Evolutionary conservation across 768 basidiomycete species (phyloP).

Genomic region (Phaeotremella fagi): DNA sequence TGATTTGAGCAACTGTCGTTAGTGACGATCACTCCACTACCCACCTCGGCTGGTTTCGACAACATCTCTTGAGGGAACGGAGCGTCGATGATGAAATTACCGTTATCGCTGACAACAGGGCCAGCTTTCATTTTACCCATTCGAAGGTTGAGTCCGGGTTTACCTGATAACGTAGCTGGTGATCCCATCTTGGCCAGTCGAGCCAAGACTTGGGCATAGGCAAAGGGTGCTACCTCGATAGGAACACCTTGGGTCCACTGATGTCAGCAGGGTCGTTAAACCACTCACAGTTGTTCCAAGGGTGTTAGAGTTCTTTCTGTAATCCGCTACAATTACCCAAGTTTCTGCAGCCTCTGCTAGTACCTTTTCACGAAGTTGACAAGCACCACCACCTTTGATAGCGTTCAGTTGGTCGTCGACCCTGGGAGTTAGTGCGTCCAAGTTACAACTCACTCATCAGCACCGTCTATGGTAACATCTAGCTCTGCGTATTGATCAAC

Average conservation of each 20-base stretch:
- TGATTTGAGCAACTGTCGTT: constrained; percentile 61
- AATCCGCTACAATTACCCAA: constrained; percentile 91
- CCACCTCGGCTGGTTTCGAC: constrained; percentile 61
- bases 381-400: constrained; percentile 96
- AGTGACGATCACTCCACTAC: constrained; percentile 22
- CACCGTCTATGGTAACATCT: constrained; percentile 97
- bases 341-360: constrained; percentile 91
- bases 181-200: constrained; percentile 55
- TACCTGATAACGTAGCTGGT: constrained; percentile 28
- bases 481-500: constrained; percentile 81
- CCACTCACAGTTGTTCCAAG: constrained; percentile 73
- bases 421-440: constrained; percentile 51
- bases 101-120: constrained; percentile 94
- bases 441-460: constrained; percentile 70
- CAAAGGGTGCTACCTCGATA: constrained; percentile 94
- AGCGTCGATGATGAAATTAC: constrained; percentile 96
- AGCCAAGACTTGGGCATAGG: constrained; percentile 79
- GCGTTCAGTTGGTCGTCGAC: constrained; percentile 81
- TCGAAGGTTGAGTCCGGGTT: constrained; percentile 63
- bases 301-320: constrained; percentile 80
- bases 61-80: constrained; percentile 71
- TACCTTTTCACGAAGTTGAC: constrained; percentile 94
- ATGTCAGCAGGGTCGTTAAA: constrained; percentile 1
- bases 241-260: constrained; percentile 87
- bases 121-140: constrained; percentile 89